Evolutionary conservation across 2,329 filamentous ascomycete species (phyloP).

Genomic region (Microdochium paspali): DNA sequence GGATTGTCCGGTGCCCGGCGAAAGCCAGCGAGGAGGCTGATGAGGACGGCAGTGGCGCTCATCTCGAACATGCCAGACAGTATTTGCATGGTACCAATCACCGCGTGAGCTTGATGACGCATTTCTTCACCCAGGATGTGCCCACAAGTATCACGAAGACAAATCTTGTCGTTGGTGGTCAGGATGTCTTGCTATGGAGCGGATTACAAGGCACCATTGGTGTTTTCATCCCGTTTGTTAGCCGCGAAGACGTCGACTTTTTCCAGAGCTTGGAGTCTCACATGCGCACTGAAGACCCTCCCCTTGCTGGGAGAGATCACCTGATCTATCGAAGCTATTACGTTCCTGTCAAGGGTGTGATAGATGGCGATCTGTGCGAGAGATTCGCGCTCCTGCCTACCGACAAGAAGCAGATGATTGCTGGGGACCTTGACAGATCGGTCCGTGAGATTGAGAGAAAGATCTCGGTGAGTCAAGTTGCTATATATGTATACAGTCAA

Average conservation of each 20-base stretch:
- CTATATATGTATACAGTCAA: neutral
- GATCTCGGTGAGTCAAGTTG: slow-evolving; percentile 49
- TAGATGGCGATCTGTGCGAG: slow-evolving; percentile 95
- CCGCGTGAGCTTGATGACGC: slow-evolving; percentile 73
- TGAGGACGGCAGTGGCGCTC: slow-evolving; percentile 81
- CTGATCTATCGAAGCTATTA: slow-evolving; percentile 95
- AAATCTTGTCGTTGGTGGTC: slow-evolving; percentile 79
- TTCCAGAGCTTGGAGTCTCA: slow-evolving; percentile 92
- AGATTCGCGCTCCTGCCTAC: slow-evolving; percentile 73
- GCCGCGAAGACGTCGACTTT: slow-evolving; percentile 91
- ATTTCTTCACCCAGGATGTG: slow-evolving; percentile 87
- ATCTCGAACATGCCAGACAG: slow-evolving; percentile 80
- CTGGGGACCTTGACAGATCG: slow-evolving; percentile 81
- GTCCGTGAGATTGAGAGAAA: slow-evolving; percentile 93
- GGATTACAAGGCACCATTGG: slow-evolving; percentile 92
- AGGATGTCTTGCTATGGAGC: slow-evolving; percentile 86
- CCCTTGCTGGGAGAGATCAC: slow-evolving; percentile 86
- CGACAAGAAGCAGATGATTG: slow-evolving; percentile 93
- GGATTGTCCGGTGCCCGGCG: slow-evolving; percentile 78
- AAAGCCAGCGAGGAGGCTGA: slow-evolving; percentile 86
- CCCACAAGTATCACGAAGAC: slow-evolving; percentile 86
- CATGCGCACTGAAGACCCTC: slow-evolving; percentile 76
- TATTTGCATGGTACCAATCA: slow-evolving; percentile 88
- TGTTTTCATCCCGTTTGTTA: slow-evolving; percentile 83
- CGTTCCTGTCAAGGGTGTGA: slow-evolving; percentile 89